phyloP scores from a whole-genome alignment of 2,329 filamentous ascomycete genomes.

The Trichoderma semiorbis region DNA sequence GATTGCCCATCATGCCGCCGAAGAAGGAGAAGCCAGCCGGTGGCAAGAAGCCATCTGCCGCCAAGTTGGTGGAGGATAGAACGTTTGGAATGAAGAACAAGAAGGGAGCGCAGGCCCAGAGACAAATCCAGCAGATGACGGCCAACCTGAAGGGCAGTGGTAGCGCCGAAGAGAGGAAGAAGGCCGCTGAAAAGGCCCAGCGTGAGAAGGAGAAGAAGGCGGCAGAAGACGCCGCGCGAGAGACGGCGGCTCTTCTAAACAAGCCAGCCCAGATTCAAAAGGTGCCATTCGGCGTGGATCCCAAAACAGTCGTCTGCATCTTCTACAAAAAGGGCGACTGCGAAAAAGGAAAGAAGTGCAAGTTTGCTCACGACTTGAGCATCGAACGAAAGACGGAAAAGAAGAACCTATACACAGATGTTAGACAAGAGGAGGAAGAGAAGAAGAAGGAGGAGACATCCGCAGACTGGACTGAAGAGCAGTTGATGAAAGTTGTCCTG shows the following conservation, averaged over 20 bases:
- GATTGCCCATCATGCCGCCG: constrained; percentile 63
- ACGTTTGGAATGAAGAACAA: constrained; percentile 99
- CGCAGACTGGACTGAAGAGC: constrained; percentile 96
- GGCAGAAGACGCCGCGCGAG: constrained; percentile 76
- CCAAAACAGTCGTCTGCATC: constrained; percentile 93
- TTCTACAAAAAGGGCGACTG: constrained; percentile 98
- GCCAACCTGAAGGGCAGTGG: constrained; percentile 70
- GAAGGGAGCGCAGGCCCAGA: constrained; percentile 88
- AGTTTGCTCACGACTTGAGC: constrained; percentile 89
- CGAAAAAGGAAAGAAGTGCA: constrained; percentile 97
- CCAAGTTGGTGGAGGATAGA: constrained; percentile 81
- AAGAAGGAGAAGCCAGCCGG: constrained; percentile 56
- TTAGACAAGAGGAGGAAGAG: constrained; percentile 63
- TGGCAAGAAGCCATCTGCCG: constrained; percentile 53
- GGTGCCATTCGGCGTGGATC: constrained; percentile 94
- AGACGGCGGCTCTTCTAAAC: constrained; percentile 78
- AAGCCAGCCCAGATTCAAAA: constrained; percentile 96
- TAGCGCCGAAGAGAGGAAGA: constrained; percentile 83
- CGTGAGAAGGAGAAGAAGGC: constrained; percentile 88
- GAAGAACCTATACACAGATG: constrained; percentile 86
- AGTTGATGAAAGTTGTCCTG: constrained; percentile 82
- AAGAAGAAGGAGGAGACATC: constrained; percentile 90
- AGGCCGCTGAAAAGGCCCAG: constrained; percentile 60
- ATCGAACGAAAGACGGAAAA: constrained; percentile 91
- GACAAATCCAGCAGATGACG: constrained; percentile 80